These are phyloP conservation scores for Phytopythium aichiense DNA, from an alignment of 352 stramenopile species.

Conservation along the genomic window DNA sequence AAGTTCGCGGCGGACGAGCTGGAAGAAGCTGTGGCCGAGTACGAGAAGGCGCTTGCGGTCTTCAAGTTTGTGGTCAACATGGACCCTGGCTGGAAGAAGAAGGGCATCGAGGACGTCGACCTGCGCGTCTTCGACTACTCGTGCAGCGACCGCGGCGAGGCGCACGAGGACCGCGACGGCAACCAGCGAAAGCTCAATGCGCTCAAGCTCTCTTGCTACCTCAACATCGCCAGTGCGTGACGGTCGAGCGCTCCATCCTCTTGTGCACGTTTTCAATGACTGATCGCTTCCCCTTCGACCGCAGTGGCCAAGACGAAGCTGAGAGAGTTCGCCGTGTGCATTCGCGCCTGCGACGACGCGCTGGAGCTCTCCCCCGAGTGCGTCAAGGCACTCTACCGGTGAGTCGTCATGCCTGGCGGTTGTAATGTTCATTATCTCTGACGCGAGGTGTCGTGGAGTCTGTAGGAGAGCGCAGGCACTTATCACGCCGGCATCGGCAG, in stretches of 20 bases:
- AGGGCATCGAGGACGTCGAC: slow-evolving; percentile 80
- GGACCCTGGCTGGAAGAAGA: slow-evolving; percentile 82
- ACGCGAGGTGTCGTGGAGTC: not conserved
- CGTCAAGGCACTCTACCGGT: slow-evolving; percentile 83
- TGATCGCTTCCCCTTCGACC: not conserved
- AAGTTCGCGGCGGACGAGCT: slow-evolving; percentile 42
- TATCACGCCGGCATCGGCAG: slow-evolving; percentile 70
- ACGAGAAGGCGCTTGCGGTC: slow-evolving; percentile 78
- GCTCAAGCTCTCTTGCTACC: slow-evolving; percentile 69
- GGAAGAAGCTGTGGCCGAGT: slow-evolving; percentile 77
- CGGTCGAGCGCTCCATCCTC: not conserved
- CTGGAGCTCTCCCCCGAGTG: slow-evolving; percentile 54
- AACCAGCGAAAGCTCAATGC: slow-evolving; percentile 44
- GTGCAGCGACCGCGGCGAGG: slow-evolving; percentile 24
- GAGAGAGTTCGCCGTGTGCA: slow-evolving; percentile 56
- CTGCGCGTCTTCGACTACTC: slow-evolving; percentile 55
- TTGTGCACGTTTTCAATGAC: no score
- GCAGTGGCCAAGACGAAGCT: slow-evolving; percentile 78
- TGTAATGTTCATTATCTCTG: not conserved
- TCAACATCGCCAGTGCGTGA: slow-evolving; percentile 71
- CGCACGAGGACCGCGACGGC: not conserved
- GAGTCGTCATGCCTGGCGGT: not conserved
- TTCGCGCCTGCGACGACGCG: slow-evolving; percentile 66
- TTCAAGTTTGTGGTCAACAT: slow-evolving; percentile 84
- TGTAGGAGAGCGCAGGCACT: slow-evolving; percentile 63